Conservation (phyloP, 768 basidiomycete genomes). For the Boletus barrowsii region DNA sequence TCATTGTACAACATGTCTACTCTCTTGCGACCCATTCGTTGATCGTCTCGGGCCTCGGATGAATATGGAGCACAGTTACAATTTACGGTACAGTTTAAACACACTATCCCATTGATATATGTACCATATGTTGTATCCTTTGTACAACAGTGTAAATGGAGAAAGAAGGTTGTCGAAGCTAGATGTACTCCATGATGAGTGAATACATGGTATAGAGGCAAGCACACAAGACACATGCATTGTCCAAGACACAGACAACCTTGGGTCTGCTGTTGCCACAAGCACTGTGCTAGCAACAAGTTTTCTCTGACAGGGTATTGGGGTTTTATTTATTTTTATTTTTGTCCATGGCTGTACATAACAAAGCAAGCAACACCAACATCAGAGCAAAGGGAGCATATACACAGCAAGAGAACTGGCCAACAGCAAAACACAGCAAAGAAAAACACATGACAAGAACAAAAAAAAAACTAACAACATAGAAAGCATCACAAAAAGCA, state of each 20-base stretch:
- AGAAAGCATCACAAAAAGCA: neutral
- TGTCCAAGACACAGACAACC: too few relatives aligned
- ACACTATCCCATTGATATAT: slow-evolving; percentile 8
- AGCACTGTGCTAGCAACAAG: neutral
- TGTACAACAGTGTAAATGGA: slow-evolving; percentile 26
- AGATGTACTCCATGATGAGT: too few relatives aligned
- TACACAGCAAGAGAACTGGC: slow-evolving; percentile 18
- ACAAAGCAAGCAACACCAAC: slow-evolving; percentile 1
- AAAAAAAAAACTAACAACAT: neutral
- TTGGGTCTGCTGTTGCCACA: neutral
- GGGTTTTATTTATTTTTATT: slow-evolving; percentile 7
- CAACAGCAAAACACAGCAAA: slow-evolving; percentile 10
- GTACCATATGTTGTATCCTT: slow-evolving; percentile 21
- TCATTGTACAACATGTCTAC: slow-evolving; percentile 15
- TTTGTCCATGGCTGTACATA: slow-evolving; percentile 5
- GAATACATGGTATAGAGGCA: too few relatives aligned
- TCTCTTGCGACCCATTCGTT: slow-evolving; percentile 1
- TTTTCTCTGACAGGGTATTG: neutral
- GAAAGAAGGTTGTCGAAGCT: slow-evolving; percentile 1
- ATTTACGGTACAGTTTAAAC: slow-evolving; percentile 15
- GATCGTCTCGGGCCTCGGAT: slow-evolving; percentile 10
- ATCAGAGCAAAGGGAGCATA: neutral
- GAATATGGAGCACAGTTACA: slow-evolving; percentile 10
- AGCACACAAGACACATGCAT: neutral
- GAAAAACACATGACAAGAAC: too few relatives aligned